Evolutionary conservation across 176 grass and related monocot species (phyloP).

Genomic region (Aechmea fasciata): DNA sequence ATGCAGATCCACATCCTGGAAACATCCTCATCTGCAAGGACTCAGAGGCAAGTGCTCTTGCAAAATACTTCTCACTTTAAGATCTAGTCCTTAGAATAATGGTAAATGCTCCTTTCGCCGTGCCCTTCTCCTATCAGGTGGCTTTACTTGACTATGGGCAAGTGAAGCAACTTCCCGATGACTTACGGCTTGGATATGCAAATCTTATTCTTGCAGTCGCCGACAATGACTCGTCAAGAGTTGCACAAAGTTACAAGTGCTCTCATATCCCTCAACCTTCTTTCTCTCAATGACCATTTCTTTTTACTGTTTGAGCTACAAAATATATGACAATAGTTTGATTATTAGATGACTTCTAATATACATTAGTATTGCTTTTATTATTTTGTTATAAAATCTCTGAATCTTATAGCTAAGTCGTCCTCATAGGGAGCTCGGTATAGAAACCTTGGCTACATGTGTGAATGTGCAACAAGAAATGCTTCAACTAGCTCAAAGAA

Average conservation of each 20-base stretch:
- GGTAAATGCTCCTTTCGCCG: conserved; percentile 14
- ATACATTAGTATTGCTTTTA: too few relatives aligned
- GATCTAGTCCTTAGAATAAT: conserved; percentile 1
- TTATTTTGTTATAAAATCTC: neutral
- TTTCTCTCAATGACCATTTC: neutral
- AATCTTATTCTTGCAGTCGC: conserved; percentile 93
- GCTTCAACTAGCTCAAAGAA: conserved; percentile 48
- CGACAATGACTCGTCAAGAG: conserved; percentile 51
- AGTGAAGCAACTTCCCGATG: conserved; percentile 89
- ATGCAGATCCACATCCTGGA: conserved; percentile 99
- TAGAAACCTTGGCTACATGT: conserved; percentile 47
- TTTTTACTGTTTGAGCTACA: neutral
- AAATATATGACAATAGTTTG: neutral
- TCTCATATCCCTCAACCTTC: conserved; percentile 5
- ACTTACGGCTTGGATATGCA: conserved; percentile 89
- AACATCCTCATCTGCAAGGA: conserved; percentile 91
- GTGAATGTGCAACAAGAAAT: conserved; percentile 60
- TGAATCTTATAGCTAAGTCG: neutral
- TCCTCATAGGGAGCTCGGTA: conserved; percentile 74
- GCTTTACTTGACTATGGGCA: conserved; percentile 99
- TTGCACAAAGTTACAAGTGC: conserved; percentile 66
- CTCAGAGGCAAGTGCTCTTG: conserved; percentile 53
- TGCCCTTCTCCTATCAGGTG: conserved; percentile 41
- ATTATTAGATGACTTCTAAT: too few relatives aligned
- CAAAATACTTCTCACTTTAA: conserved; percentile 6